Conservation (phyloP, 2,329 filamentous ascomycete species). For the Sporothrix pseudoabietina region DNA sequence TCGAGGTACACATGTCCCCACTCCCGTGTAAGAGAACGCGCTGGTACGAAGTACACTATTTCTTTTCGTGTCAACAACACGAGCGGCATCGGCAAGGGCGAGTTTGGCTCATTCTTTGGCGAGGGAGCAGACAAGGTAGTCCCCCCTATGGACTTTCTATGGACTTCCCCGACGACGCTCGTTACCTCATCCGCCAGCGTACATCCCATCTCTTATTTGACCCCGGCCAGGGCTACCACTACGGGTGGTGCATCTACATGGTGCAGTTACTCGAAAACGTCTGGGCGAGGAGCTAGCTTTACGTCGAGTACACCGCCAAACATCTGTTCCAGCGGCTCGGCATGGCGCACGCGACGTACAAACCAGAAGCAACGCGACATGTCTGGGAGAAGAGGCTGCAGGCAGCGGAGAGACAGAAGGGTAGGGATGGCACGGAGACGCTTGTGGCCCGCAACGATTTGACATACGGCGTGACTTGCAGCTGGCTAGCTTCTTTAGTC, state of each 20-base stretch:
- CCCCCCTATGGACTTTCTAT: background rate
- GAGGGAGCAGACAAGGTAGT: background rate
- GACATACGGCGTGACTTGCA: constrained; percentile 30
- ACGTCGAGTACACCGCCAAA: constrained; percentile 1
- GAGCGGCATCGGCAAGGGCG: background rate
- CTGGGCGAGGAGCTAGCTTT: constrained; percentile 26
- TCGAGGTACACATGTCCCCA: background rate
- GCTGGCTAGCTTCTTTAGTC: constrained; percentile 26
- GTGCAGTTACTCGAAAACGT: constrained; percentile 29
- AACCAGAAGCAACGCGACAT: constrained; percentile 20
- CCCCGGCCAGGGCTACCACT: constrained; percentile 28
- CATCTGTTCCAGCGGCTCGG: background rate
- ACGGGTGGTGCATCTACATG: constrained; percentile 28
- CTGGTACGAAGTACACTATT: no score
- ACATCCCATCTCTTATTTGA: constrained; percentile 26
- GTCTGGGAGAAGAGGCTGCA: constrained; percentile 28
- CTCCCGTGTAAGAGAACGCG: background rate
- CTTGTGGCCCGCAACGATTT: constrained; percentile 23
- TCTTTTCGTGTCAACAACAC: background rate
- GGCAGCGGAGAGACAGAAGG: constrained; percentile 26
- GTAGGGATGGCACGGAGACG: background rate
- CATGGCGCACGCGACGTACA: background rate
- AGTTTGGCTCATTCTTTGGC: background rate
- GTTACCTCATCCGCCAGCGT: background rate
- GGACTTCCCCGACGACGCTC: background rate